Evolutionary conservation across 1,139 yeast species (phyloP).

Genomic region (Tardiomyces blankii): DNA sequence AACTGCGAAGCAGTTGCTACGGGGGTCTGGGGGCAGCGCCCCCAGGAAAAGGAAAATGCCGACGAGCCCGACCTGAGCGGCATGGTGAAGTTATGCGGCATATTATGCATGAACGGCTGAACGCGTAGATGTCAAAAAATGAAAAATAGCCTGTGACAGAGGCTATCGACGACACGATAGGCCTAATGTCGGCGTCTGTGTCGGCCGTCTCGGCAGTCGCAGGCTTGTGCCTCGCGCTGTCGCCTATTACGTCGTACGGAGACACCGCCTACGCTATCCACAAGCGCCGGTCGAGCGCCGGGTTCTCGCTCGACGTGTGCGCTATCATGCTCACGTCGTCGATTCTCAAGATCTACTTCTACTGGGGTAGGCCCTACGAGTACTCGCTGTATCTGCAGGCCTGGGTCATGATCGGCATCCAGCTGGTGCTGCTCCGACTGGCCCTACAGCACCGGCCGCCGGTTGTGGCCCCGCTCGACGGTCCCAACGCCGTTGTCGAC

Average conservation of each 20-base stretch:
- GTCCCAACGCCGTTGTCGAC: conserved; percentile 26
- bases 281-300: conserved; percentile 52
- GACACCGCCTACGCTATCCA: conserved; percentile 66
- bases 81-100: no score
- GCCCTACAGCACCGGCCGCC: conserved; percentile 50
- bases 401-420: conserved; percentile 66
- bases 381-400: conserved; percentile 64
- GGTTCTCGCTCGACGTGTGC: conserved; percentile 82
- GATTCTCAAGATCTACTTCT: conserved; percentile 62
- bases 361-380: conserved; percentile 71
- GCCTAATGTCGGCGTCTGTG: neutral
- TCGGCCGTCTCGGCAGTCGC: conserved; percentile 5
- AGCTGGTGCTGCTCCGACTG: conserved; percentile 47
- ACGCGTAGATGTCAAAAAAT: no score
- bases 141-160: no score
- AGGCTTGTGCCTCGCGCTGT: conserved; percentile 31
- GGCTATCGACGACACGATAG: no score
- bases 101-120: no score
- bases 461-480: conserved; percentile 19
- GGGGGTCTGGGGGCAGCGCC: no score
- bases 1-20: no score
- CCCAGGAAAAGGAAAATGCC: no score
- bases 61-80: no score
- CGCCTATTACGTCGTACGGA: conserved; percentile 80
- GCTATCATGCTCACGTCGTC: conserved; percentile 82